Evolutionary conservation across 1,284 basidiomycete species (phyloP), one percentile per base, ranked within the genome.

Genomic region (Erythrobasidium hasegawianum): DNA sequence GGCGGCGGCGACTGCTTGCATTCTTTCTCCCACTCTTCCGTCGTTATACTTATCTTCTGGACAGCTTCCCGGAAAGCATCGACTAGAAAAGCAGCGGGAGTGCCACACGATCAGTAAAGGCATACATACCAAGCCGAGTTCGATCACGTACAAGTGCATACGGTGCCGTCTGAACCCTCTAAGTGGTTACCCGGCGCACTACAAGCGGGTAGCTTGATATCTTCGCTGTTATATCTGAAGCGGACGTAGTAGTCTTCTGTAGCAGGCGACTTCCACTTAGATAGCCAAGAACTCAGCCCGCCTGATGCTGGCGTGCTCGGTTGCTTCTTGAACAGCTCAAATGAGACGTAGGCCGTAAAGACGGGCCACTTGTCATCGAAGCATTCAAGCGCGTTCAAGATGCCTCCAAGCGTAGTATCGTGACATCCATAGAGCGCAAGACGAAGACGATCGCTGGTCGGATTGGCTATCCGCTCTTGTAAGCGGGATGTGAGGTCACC

Each of bases 311-410:
- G 18, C 4, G 18, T 49, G 45, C 45, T 18, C 24, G 45, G 14
- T 4, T 39, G 16, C 41, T 65, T 24, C 50, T 59, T 60, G 27
- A 68, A 56, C 33, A 68, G 52, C 55, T 68, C 66, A 39, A 68
- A 50, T 2, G 56, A 64, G 16, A 72, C 13, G 27, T 68, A 64
- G 2, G 57, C 57, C 0, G 71, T 71, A 54, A 73, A 73, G 13
- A 68, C 64, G 11, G 71, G 73, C 73, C 73, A 74, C 14, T 68
- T 41, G 3, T 57, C 50, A 33, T 74, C 71, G 33, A 70, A 72
- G 5, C 57, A 70, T 22, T 70, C 53, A 20, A 74, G 70, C 1
- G 70, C 68, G 59, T 71, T 71, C 56, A 72, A 22, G 2, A 72
- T 70, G 1, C 73, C 73, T 0, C 68, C 71, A 1, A 74, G 20